Conservation (phyloP, 75 land plant genomes). For the Sequoia sempervirens region DNA sequence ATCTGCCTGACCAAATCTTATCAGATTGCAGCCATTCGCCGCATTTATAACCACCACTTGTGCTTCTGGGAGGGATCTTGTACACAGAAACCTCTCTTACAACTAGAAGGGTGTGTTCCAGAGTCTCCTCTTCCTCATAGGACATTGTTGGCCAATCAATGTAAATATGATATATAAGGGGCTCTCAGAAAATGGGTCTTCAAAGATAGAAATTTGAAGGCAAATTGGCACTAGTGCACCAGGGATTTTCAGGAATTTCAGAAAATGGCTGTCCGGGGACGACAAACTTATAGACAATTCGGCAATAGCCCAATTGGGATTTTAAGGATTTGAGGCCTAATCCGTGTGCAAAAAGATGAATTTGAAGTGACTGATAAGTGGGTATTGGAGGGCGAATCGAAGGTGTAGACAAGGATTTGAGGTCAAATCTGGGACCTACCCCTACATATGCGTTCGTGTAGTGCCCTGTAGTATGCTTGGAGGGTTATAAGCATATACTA, state of each 20-base stretch:
- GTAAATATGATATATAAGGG: neutral
- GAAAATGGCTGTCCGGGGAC: neutral
- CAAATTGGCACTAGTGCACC: neutral
- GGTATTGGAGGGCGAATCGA: neutral
- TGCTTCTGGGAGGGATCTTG: slow-evolving; percentile 93
- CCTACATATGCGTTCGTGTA: neutral
- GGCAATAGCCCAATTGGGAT: neutral
- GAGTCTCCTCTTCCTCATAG: slow-evolving; percentile 69
- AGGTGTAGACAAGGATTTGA: neutral
- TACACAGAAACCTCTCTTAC: slow-evolving; percentile 93
- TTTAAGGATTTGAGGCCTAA: neutral
- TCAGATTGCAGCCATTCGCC: slow-evolving; percentile 99
- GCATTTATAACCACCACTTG: slow-evolving; percentile 96
- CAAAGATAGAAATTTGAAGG: neutral
- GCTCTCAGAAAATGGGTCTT: neutral
- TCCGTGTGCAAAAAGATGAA: neutral
- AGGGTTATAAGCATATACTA: neutral
- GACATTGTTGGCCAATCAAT: slow-evolving; percentile 40
- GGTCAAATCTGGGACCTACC: slow-evolving; percentile 2
- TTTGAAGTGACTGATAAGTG: neutral
- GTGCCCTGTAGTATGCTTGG: neutral
- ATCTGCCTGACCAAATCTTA: slow-evolving; percentile 97
- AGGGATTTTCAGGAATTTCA: neutral
- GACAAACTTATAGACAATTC: neutral
- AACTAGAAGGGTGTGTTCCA: slow-evolving; percentile 90